These are phyloP conservation scores for Physcomitrium patens DNA, from an alignment of 225 moss, liverwort and hornwort species.

Conservation along the genomic window DNA sequence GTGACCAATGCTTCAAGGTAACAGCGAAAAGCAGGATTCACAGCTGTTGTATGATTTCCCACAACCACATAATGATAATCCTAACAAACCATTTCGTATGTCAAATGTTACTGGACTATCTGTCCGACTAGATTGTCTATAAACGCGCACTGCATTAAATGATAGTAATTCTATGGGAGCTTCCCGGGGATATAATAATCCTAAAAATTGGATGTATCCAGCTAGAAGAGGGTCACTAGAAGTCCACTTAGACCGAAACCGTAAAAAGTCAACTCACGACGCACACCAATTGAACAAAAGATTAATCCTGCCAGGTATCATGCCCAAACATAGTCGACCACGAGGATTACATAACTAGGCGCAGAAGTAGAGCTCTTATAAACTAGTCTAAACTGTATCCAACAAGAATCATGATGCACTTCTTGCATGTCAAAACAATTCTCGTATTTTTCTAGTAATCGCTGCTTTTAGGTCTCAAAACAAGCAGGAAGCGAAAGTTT, in stretches of 20 bases:
- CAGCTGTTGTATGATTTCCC: neutral
- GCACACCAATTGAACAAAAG: neutral
- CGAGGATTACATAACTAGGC: neutral
- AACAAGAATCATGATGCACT: neutral
- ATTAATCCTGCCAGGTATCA: neutral
- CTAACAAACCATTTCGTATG: slow-evolving; percentile 9
- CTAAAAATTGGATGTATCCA: slow-evolving; percentile 8
- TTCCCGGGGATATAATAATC: neutral
- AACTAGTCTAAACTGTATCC: neutral
- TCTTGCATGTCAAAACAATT: neutral
- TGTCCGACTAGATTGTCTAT: slow-evolving; percentile 10
- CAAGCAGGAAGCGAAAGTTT: neutral
- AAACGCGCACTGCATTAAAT: neutral
- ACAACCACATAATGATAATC: neutral
- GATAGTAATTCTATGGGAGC: slow-evolving; percentile 2
- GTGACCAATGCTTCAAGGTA: neutral
- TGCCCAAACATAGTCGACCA: slow-evolving; percentile 5
- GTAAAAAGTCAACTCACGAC: slow-evolving; percentile 11
- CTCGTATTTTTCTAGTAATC: too few species aligned
- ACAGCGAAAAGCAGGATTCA: neutral
- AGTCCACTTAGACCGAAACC: neutral
- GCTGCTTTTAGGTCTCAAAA: neutral
- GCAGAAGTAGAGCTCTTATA: neutral
- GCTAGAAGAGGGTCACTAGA: neutral
- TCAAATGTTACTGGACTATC: neutral